Conservation (phyloP, 1,284 basidiomycete genomes). For the Cystobasidium slooffiae region DNA sequence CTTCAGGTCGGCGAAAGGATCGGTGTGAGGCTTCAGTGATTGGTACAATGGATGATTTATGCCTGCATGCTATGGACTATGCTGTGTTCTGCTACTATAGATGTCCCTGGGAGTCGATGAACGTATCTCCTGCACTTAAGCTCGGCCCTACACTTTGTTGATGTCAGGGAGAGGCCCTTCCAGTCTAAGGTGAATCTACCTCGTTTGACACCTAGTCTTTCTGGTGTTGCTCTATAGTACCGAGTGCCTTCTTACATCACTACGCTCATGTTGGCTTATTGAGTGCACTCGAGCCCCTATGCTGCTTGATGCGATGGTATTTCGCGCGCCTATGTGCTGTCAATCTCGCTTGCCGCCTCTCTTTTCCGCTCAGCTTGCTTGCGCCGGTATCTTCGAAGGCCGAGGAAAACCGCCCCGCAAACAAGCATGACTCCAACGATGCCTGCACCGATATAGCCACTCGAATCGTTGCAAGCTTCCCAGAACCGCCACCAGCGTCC, state of each 20-base stretch:
- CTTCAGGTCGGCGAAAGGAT: constrained; percentile 40
- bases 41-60: not conserved
- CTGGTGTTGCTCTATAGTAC: too few relatives aligned
- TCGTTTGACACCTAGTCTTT: too few relatives aligned
- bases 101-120: too few relatives aligned
- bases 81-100: too few relatives aligned
- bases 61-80: too few relatives aligned
- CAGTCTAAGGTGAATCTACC: too few relatives aligned
- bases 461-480: constrained; percentile 54
- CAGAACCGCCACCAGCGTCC: constrained; percentile 59
- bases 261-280: too few relatives aligned
- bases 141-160: too few relatives aligned
- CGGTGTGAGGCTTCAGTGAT: constrained; percentile 1
- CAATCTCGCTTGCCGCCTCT: not conserved
- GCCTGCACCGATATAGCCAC: constrained; percentile 57
- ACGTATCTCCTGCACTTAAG: too few relatives aligned
- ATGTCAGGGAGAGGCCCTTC: too few relatives aligned
- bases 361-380: constrained; percentile 11
- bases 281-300: too few relatives aligned
- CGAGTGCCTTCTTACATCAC: too few relatives aligned
- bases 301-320: not conserved
- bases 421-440: constrained; percentile 56
- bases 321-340: not conserved
- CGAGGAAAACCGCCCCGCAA: constrained; percentile 25
- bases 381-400: constrained; percentile 3